Percentiles rank a stretch among this genome's conserved stretches.
These are phyloP conservation scores for Trametes maxima DNA, from an alignment of 768 basidiomycete genomes.

Conservation along the genomic window DNA sequence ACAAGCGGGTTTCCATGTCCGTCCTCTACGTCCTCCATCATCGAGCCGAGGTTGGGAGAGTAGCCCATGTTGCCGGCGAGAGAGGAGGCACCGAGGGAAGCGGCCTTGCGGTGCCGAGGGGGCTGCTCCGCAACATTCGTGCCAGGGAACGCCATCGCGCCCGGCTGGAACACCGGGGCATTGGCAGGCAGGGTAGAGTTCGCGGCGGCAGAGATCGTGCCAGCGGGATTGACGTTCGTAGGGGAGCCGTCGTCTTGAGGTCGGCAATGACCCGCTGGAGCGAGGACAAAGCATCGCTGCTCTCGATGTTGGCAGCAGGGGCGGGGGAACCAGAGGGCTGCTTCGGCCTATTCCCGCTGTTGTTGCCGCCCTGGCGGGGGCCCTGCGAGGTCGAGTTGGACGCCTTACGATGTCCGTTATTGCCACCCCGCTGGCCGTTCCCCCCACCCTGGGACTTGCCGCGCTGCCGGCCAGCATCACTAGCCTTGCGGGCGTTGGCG, in stretches of 20 bases:
- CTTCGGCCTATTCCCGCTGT: slow-evolving; percentile 39
- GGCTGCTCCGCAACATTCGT: slow-evolving; percentile 44
- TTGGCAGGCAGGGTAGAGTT: slow-evolving; percentile 61
- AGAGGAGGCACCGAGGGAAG: slow-evolving; percentile 64
- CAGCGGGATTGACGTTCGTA: slow-evolving; percentile 45
- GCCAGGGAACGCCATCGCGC: slow-evolving; percentile 57
- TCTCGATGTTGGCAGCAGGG: slow-evolving; percentile 56
- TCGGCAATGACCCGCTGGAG: slow-evolving; percentile 94
- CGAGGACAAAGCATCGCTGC: slow-evolving; percentile 81
- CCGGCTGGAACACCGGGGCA: slow-evolving; percentile 76
- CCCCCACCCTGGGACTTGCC: slow-evolving; percentile 41
- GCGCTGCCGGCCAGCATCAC: slow-evolving; percentile 42
- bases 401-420: slow-evolving; percentile 53
- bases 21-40: slow-evolving; percentile 84
- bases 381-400: slow-evolving; percentile 62
- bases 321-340: slow-evolving; percentile 49
- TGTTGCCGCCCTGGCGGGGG: slow-evolving; percentile 46
- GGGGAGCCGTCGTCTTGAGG: slow-evolving; percentile 83
- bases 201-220: slow-evolving; percentile 46
- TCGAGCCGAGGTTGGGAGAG: slow-evolving; percentile 78
- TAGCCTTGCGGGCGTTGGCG: slow-evolving; percentile 61
- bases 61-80: slow-evolving; percentile 69
- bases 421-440: slow-evolving; percentile 43
- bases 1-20: slow-evolving; percentile 44
- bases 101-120: slow-evolving; percentile 80